Evolutionary conservation across 768 basidiomycete genomes (phyloP), one percentile per base, ranked within the genome.

Genomic region (Termitomyces sp.): DNA sequence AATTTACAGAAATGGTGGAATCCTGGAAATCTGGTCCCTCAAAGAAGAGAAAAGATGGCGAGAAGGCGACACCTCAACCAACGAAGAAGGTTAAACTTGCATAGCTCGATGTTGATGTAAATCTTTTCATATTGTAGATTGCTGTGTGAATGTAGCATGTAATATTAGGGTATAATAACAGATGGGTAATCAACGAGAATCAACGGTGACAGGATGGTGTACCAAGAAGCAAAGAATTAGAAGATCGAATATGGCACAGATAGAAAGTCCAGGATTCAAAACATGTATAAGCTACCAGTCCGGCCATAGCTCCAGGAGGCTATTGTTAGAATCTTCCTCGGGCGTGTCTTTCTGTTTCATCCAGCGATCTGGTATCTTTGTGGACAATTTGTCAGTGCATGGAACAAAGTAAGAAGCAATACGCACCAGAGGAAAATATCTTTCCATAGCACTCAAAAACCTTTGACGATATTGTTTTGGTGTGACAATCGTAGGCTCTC

Each of bases 401-500:
- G 53, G 45, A 58, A 45, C 55, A 43, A 30, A 40, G 43, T 37
- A 26, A 27, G 45, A n/a, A 30, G 39, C 14, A 42, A 54, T 14
- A 74, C 83, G 70, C 63, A 93, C 93, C 73, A 94, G 64, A 45
- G 91, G 89, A 68, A 94, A 92, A 69, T 94, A 94, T 39, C 91
- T 82, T 65, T 94, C 92, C 92, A 93, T 93, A 0, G 92, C 91
- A 61, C 85, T 85, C 59, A 89, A 76, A 71, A 94, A 94, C 33
- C 92, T 82, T 56, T 92, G 89, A 65, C 91, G 81, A 76, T 98
- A 98, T 71, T 95, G 93, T 68, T 88, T 94, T 2, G 96, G 96
- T 3, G 95, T 96, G 26, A 98, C 91, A 65, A 99, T 95, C 0
- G 96, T 98, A 0, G 97, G 96, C 62, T 96, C 96, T 10, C 93